These are phyloP conservation scores for Nissolia schottii DNA, from an alignment of 306 rosid genomes.

Conservation along the genomic window DNA sequence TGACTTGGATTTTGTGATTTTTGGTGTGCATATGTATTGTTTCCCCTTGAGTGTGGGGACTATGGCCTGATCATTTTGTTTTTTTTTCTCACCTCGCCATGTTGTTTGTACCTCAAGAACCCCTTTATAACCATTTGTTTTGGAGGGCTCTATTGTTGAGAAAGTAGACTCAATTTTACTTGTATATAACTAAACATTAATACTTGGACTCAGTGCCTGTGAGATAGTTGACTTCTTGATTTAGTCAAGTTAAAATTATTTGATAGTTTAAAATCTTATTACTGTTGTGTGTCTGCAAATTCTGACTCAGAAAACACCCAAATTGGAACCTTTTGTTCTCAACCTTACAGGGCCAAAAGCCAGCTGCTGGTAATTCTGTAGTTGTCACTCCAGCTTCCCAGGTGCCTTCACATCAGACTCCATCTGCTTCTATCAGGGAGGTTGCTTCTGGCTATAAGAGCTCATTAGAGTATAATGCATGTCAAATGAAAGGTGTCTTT, in stretches of 20 bases:
- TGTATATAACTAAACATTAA: background rate
- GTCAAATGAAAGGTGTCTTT: constrained; percentile 58
- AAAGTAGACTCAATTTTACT: constrained; percentile 1
- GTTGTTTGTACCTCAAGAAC: background rate
- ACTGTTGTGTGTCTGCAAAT: constrained; percentile 22
- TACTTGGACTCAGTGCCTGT: background rate
- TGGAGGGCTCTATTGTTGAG: background rate
- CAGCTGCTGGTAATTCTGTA: constrained; percentile 52
- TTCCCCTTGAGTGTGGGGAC: background rate
- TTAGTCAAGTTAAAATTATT: constrained; percentile 12
- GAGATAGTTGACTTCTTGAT: background rate
- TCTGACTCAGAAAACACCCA: constrained; percentile 43
- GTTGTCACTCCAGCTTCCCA: constrained; percentile 58
- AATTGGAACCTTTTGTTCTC: constrained; percentile 45
- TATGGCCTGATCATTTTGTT: constrained; percentile 5
- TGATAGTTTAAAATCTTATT: constrained; percentile 13
- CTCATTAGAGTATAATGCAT: constrained; percentile 55
- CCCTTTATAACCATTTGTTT: constrained; percentile 5
- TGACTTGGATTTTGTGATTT: constrained; percentile 6
- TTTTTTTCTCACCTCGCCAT: background rate
- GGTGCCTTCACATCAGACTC: constrained; percentile 57
- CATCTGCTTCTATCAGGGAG: constrained; percentile 59
- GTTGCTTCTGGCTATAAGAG: constrained; percentile 50
- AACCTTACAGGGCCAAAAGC: constrained; percentile 65
- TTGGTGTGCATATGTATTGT: background rate